phyloP scores from a whole-genome alignment of 768 basidiomycete genomes.

The Galerina marginata region DNA sequence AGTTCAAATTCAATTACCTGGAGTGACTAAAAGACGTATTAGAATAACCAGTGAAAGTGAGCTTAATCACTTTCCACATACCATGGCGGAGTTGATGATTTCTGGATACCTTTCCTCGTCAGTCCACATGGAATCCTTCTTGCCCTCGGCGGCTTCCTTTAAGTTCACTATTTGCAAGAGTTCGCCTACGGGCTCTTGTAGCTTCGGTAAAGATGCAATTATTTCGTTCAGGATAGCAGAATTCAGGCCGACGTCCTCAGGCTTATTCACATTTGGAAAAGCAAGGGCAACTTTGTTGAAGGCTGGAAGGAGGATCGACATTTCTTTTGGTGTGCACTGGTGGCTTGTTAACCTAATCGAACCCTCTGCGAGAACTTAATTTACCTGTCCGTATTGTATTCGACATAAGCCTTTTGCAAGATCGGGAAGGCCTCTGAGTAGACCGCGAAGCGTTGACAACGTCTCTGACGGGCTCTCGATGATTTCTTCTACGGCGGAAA shows the following conservation, averaged over 20 bases:
- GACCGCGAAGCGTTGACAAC: conserved; percentile 67
- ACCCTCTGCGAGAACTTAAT: conserved; percentile 12
- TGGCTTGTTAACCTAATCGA: not conserved
- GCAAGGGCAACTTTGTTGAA: conserved; percentile 72
- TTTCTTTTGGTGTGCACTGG: conserved; percentile 85
- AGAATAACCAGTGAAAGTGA: not conserved
- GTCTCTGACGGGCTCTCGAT: conserved; percentile 61
- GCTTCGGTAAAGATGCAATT: conserved; percentile 66
- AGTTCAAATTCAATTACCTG: conserved; percentile 73
- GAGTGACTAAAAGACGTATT: conserved; percentile 54
- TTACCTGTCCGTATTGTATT: conserved; percentile 90
- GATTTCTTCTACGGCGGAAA: conserved; percentile 89
- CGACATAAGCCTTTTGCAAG: conserved; percentile 85
- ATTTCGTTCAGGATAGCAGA: conserved; percentile 75
- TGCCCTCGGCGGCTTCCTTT: conserved; percentile 66
- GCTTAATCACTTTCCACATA: conserved; percentile 36
- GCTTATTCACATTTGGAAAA: conserved; percentile 51
- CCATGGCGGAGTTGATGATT: conserved; percentile 65
- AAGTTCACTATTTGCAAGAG: conserved; percentile 64
- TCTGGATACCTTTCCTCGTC: conserved; percentile 50
- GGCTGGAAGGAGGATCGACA: conserved; percentile 74
- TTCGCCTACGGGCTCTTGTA: conserved; percentile 57
- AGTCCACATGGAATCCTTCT: conserved; percentile 74
- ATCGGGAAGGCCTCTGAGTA: conserved; percentile 83
- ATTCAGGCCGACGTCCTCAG: conserved; percentile 58